Evolutionary conservation across 1,139 yeast genomes (phyloP).

Genomic region (Suhomyces yuchorum): DNA sequence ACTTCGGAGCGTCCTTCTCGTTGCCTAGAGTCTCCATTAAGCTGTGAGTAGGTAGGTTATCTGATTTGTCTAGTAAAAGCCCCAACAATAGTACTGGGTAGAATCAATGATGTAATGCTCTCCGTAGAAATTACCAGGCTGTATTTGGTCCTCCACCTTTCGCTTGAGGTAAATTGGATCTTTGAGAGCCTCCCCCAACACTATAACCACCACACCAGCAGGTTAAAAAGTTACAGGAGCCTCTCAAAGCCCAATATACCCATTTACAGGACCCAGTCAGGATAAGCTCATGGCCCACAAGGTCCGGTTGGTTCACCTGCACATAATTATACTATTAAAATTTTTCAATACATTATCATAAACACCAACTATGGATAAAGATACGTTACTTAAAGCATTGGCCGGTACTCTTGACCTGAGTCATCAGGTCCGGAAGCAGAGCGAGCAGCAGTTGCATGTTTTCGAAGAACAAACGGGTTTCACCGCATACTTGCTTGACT

Average conservation of each 20-base stretch:
- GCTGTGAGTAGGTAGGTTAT: too few species aligned
- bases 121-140: not conserved
- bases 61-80: too few species aligned
- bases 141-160: too few species aligned
- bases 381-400: conserved; percentile 42
- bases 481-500: conserved; percentile 56
- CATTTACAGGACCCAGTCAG: not conserved
- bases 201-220: too few species aligned
- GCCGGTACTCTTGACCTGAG: conserved; percentile 49
- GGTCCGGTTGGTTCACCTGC: not conserved
- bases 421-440: conserved; percentile 39
- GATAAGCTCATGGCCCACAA: not conserved
- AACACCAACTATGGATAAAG: conserved; percentile 39
- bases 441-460: conserved; percentile 43
- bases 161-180: not conserved
- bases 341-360: conserved; percentile 4
- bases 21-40: too few species aligned
- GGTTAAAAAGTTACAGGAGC: too few species aligned
- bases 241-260: not conserved
- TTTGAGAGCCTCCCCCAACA: not conserved
- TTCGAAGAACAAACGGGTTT: conserved; percentile 57
- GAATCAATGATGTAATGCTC: not conserved
- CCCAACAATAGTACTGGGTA: not conserved
- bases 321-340: conserved; percentile 4
- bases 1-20: too few species aligned